Conservation (phyloP, 1,139 yeast species). For the Pichia inconspicua region DNA sequence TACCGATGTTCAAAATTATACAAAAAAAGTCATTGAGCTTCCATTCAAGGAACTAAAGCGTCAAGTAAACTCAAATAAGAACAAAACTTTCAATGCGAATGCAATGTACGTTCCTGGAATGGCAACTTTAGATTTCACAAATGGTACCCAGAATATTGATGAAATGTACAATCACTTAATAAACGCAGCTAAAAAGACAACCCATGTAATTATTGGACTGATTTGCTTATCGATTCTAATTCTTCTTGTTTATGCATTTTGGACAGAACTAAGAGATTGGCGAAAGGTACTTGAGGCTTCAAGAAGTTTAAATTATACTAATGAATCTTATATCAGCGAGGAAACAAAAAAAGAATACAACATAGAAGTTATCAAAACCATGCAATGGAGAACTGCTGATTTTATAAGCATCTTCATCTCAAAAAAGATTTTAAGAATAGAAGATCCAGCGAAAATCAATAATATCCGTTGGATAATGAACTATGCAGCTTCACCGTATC, state of each 20-base stretch:
- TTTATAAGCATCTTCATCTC: slow-evolving; percentile 13
- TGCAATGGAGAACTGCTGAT: slow-evolving; percentile 25
- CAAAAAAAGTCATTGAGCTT: slow-evolving; percentile 36
- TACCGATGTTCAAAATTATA: slow-evolving; percentile 43
- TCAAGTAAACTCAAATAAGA: slow-evolving; percentile 26
- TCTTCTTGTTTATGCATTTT: slow-evolving; percentile 33
- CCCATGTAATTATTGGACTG: slow-evolving; percentile 34
- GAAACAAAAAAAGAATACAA: slow-evolving; percentile 14
- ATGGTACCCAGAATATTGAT: slow-evolving; percentile 30
- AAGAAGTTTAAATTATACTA: slow-evolving; percentile 15
- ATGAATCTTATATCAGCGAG: slow-evolving; percentile 8
- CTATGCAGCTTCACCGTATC: slow-evolving; percentile 42
- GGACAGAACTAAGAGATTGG: slow-evolving; percentile 46
- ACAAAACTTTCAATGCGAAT: slow-evolving; percentile 17
- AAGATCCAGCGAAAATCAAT: slow-evolving; percentile 15
- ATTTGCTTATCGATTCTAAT: slow-evolving; percentile 34
- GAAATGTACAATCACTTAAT: slow-evolving; percentile 30
- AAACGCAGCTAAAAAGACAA: slow-evolving; percentile 28
- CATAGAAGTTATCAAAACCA: slow-evolving; percentile 21
- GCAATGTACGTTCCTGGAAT: slow-evolving; percentile 21
- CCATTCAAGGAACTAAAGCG: slow-evolving; percentile 50
- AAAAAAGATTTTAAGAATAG: slow-evolving; percentile 6
- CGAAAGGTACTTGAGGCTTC: slow-evolving; percentile 30
- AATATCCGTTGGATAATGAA: slow-evolving; percentile 41
- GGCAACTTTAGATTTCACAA: slow-evolving; percentile 17